Evolutionary conservation across 208 protist species (phyloP), one percentile per base, ranked within the genome.

Genomic region (Acanthamoeba lenticulata): DNA sequence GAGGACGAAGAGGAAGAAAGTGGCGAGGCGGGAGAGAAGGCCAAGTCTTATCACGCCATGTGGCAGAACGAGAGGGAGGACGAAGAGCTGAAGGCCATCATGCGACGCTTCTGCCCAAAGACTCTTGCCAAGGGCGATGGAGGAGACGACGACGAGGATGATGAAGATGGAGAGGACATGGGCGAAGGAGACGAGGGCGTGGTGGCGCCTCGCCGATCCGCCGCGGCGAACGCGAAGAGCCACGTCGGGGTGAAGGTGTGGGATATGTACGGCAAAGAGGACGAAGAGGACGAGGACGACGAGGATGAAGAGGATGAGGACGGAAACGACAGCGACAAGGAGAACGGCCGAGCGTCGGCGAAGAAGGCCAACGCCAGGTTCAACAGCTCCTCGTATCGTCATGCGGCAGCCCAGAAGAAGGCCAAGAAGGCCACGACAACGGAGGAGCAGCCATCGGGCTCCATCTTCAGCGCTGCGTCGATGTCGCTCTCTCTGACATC

Each of bases 31-130:
- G 21, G 24, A 4, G 74, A 9, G 27, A 83, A 83, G 74, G 74
- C 42, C 1, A 52, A 34, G 38, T 83, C 74, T 4, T 83, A 83
- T 49, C 74, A 83, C 3, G 24, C 74, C 27, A 5, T 36, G 9
- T 83, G 74, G 74, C 74, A 52, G 74, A 83, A 83, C n/a, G 40
- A 83, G 42, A 44, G 42, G 74, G 74, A 83, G 42, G 74, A 83
- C 24, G 74, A 83, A 40, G 74, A 83, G 74, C 24, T 83, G 15
- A 83, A 83, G 74, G 74, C 74, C 74, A 83, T 83, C 74, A 83
- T 83, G 74, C 74, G 74, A 52, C 74, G 74, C 34, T 83, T 83
- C 74, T 83, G 74, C 24, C 74, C 74, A 9, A 34, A 32, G 7
- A 24, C 7, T 7, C 62, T 72, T 1, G 36, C 6, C 6, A 40